Conservation (phyloP, 2,329 filamentous ascomycete genomes). For the Pseudocercospora fijiensis region DNA sequence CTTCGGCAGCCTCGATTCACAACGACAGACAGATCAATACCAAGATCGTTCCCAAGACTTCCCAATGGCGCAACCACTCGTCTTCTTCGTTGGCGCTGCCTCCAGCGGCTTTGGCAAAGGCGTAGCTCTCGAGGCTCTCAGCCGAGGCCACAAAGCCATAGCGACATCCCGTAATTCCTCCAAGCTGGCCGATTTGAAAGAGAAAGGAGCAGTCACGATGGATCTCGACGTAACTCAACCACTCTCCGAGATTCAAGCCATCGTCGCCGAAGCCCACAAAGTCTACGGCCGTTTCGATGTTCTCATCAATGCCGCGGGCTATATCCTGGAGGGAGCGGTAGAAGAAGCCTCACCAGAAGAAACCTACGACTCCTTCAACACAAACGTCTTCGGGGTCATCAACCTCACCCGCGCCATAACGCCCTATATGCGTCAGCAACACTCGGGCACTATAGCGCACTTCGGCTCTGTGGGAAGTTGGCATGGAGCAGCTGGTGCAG, state of each 20-base stretch:
- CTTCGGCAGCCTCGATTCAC: background rate
- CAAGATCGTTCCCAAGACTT: background rate
- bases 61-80: constrained; percentile 11
- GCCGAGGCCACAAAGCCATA: constrained; percentile 47
- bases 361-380: constrained; percentile 24
- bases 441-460: constrained; percentile 19
- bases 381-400: constrained; percentile 29
- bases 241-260: constrained; percentile 39
- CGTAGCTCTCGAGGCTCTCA: constrained; percentile 46
- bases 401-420: constrained; percentile 29
- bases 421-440: constrained; percentile 28
- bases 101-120: constrained; percentile 50
- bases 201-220: constrained; percentile 22
- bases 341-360: constrained; percentile 24
- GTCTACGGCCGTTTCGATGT: constrained; percentile 43
- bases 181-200: constrained; percentile 21
- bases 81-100: constrained; percentile 44
- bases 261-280: constrained; percentile 37
- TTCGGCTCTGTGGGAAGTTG: constrained; percentile 53
- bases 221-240: constrained; percentile 44
- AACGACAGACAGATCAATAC: background rate
- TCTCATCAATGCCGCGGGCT: constrained; percentile 45
- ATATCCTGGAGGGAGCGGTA: constrained; percentile 29
- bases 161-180: constrained; percentile 45
- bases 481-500: constrained; percentile 38